These are phyloP conservation scores for Kodamaea neixiangensis DNA, from an alignment of 805 yeast species.

Conservation along the genomic window DNA sequence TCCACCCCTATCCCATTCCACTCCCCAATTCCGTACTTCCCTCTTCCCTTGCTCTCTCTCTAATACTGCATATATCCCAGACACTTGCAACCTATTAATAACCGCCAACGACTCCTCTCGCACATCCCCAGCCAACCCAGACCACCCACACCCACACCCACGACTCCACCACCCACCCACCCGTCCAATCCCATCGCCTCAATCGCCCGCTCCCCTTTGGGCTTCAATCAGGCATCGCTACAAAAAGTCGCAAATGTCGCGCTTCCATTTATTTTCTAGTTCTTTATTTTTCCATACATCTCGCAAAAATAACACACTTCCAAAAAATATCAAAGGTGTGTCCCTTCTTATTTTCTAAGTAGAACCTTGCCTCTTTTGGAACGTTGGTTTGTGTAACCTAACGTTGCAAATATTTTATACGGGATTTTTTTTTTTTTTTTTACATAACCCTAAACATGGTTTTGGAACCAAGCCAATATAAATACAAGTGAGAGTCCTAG, in stretches of 20 bases:
- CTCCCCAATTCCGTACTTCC: too few relatives aligned
- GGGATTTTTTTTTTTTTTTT: neutral
- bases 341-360: neutral
- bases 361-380: neutral
- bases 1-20: too few relatives aligned
- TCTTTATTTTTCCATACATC: neutral
- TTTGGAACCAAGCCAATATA: neutral
- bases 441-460: constrained; percentile 3
- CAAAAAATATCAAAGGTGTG: neutral
- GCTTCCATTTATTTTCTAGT: too few relatives aligned
- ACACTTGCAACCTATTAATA: neutral
- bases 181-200: neutral
- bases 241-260: neutral
- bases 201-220: too few relatives aligned
- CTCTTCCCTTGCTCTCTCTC: too few relatives aligned
- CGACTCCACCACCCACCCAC: neutral
- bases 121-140: neutral
- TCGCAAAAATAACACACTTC: neutral
- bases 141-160: too few relatives aligned
- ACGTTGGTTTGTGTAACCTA: neutral
- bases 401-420: neutral
- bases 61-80: neutral
- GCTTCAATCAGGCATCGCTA: too few relatives aligned
- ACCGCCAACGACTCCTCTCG: too few relatives aligned
- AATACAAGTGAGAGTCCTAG: neutral